These are phyloP conservation scores for Oidiodendron maius DNA, from an alignment of 495 filamentous ascomycete genomes.

Conservation along the genomic window DNA sequence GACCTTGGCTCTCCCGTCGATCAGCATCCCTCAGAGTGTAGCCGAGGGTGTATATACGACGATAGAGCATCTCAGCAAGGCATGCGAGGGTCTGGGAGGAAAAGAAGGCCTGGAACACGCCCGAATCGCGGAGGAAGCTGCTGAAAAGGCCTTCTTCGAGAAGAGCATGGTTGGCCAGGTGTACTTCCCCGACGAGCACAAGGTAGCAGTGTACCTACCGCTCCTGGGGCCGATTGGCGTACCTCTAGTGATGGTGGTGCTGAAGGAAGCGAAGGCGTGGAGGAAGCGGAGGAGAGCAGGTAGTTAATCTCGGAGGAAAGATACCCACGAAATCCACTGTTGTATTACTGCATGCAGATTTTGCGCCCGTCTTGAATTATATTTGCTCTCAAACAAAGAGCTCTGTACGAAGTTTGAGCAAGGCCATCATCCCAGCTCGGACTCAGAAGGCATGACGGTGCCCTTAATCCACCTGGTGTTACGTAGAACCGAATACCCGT, in stretches of 20 bases:
- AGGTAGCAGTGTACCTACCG: conserved; percentile 94
- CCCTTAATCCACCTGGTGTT: too few relatives aligned
- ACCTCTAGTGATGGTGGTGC: conserved; percentile 71
- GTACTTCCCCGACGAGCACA: conserved; percentile 97
- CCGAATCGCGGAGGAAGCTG: conserved; percentile 77
- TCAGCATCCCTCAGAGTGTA: conserved; percentile 82
- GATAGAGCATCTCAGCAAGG: conserved; percentile 63
- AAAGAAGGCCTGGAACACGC: conserved; percentile 63
- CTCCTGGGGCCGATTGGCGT: conserved; percentile 89
- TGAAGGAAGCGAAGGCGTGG: conserved; percentile 71
- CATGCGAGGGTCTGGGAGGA: conserved; percentile 67
- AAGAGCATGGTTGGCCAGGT: conserved; percentile 98
- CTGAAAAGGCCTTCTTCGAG: conserved; percentile 95
- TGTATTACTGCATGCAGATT: too few relatives aligned
- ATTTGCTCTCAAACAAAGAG: too few relatives aligned
- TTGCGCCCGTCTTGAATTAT: too few relatives aligned
- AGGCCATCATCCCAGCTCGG: too few relatives aligned
- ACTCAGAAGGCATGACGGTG: too few relatives aligned
- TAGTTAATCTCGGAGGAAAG: too few relatives aligned
- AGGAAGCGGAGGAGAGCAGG: conserved; percentile 27
- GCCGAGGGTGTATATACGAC: conserved; percentile 80
- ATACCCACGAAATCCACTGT: too few relatives aligned
- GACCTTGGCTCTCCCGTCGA: conserved; percentile 77
- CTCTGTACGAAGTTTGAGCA: too few relatives aligned
- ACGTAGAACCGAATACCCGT: too few relatives aligned